phyloP scores from a whole-genome alignment of 1,284 basidiomycete genomes.

The Waitea zeae region DNA sequence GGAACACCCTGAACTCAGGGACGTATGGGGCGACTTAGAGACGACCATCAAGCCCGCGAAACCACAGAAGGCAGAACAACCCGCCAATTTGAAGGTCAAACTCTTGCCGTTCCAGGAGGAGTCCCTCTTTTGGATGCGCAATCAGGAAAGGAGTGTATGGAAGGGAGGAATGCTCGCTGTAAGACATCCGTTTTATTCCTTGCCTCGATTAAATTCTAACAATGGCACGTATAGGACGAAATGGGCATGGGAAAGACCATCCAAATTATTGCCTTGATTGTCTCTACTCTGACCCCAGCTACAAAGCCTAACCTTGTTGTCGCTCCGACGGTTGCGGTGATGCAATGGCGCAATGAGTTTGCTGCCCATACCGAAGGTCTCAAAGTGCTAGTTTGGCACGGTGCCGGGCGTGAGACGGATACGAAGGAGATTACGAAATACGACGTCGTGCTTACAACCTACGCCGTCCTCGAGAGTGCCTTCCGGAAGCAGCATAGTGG shows the following conservation, averaged over 20 bases:
- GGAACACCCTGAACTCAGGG: slow-evolving; percentile 61
- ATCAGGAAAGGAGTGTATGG: slow-evolving; percentile 85
- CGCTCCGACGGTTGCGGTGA: slow-evolving; percentile 91
- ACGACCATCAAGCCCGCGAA: slow-evolving; percentile 40
- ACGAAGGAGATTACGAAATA: slow-evolving; percentile 59
- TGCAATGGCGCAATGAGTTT: slow-evolving; percentile 98
- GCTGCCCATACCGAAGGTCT: slow-evolving; percentile 64
- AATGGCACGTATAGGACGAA: slow-evolving; percentile 74
- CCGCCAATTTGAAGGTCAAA: slow-evolving; percentile 57
- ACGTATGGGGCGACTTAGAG: slow-evolving; percentile 83
- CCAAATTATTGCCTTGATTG: slow-evolving; percentile 85
- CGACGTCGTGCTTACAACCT: slow-evolving; percentile 78
- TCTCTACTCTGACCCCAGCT: slow-evolving; percentile 64
- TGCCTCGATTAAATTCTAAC: too few species aligned
- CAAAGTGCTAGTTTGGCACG: slow-evolving; percentile 87
- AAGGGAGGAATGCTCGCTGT: slow-evolving; percentile 88
- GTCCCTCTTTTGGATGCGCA: slow-evolving; percentile 89
- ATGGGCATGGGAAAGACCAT: slow-evolving; percentile 99
- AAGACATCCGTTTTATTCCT: too few species aligned
- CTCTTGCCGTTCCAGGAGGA: slow-evolving; percentile 80
- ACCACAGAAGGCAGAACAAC: slow-evolving; percentile 66
- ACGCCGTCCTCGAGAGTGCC: slow-evolving; percentile 79
- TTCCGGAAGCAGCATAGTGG: slow-evolving; percentile 90
- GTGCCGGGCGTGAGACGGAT: slow-evolving; percentile 48
- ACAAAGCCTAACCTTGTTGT: slow-evolving; percentile 80